Evolutionary conservation across 1,284 basidiomycete species (phyloP).

Genomic region (Anthracocystis walkeri): DNA sequence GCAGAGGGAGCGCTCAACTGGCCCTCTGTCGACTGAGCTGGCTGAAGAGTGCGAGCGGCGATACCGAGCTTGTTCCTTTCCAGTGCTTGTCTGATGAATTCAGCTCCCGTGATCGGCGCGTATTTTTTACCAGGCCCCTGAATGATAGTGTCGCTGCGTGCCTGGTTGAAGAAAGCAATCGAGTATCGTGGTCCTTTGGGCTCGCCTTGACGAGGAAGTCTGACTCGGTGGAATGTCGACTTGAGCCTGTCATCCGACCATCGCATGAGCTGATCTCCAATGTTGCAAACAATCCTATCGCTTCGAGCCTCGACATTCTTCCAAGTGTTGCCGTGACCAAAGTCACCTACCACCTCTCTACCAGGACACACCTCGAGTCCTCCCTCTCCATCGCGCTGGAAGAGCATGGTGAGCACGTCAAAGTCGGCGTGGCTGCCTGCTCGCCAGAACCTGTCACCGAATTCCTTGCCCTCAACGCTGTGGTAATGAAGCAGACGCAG

Average conservation of each 20-base stretch:
- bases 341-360: conserved; percentile 72
- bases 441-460: conserved; percentile 70
- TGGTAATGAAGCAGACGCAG: conserved; percentile 76
- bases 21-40: background rate
- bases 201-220: conserved; percentile 71
- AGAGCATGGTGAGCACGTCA: conserved; percentile 74
- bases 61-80: conserved; percentile 35
- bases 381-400: conserved; percentile 75
- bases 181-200: conserved; percentile 58
- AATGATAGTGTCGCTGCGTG: conserved; percentile 51
- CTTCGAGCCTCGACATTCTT: conserved; percentile 71
- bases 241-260: conserved; percentile 77
- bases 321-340: conserved; percentile 73
- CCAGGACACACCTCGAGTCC: conserved; percentile 74
- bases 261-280: conserved; percentile 76
- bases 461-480: conserved; percentile 68
- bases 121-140: conserved; percentile 61
- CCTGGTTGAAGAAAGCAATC: conserved; percentile 67
- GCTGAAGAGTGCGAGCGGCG: conserved; percentile 1
- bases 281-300: conserved; percentile 75
- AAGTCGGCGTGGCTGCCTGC: conserved; percentile 77
- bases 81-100: conserved; percentile 58
- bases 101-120: conserved; percentile 38
- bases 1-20: conserved; percentile 3
- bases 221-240: conserved; percentile 76